These are phyloP conservation scores for Alternaria brassicicola DNA, from an alignment of 2,329 filamentous ascomycete genomes.

Conservation along the genomic window DNA sequence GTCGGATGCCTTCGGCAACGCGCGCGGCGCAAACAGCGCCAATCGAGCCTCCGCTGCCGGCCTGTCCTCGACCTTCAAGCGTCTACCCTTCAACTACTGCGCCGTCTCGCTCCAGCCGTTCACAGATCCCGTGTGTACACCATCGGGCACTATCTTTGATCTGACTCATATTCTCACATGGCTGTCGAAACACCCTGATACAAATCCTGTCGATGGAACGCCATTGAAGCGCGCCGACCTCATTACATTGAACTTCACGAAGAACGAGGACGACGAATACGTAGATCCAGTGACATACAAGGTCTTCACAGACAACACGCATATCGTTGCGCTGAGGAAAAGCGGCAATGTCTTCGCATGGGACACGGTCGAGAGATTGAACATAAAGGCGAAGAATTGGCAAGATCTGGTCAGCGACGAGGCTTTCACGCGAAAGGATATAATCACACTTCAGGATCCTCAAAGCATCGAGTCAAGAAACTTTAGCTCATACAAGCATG, in stretches of 20 bases:
- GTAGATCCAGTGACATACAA: conserved; percentile 98
- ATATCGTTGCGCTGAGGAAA: conserved; percentile 84
- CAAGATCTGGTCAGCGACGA: conserved; percentile 84
- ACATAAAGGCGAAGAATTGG: conserved; percentile 98
- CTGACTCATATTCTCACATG: conserved; percentile 92
- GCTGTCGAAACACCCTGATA: conserved; percentile 91
- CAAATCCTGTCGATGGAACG: conserved; percentile 85
- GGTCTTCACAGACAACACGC: conserved; percentile 96
- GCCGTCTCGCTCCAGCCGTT: conserved; percentile 95
- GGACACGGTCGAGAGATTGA: conserved; percentile 93
- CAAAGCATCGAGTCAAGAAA: conserved; percentile 85
- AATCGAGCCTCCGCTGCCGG: conserved; percentile 61
- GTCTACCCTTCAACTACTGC: conserved; percentile 97
- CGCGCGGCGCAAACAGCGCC: conserved; percentile 69
- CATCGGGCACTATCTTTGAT: conserved; percentile 88
- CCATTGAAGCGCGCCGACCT: conserved; percentile 81
- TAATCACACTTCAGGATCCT: conserved; percentile 95
- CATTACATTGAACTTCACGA: conserved; percentile 88
- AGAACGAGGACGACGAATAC: conserved; percentile 89
- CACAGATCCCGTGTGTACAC: conserved; percentile 89
- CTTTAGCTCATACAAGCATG: conserved; percentile 84
- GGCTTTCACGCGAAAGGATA: conserved; percentile 86
- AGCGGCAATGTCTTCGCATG: conserved; percentile 96
- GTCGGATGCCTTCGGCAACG: conserved; percentile 84
- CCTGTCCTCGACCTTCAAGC: conserved; percentile 70